Percentiles rank a stretch among this genome's conserved stretches.
These are phyloP conservation scores for Nicotiana paniculata DNA, from an alignment of 257 asterid genomes.

Conservation along the genomic window DNA sequence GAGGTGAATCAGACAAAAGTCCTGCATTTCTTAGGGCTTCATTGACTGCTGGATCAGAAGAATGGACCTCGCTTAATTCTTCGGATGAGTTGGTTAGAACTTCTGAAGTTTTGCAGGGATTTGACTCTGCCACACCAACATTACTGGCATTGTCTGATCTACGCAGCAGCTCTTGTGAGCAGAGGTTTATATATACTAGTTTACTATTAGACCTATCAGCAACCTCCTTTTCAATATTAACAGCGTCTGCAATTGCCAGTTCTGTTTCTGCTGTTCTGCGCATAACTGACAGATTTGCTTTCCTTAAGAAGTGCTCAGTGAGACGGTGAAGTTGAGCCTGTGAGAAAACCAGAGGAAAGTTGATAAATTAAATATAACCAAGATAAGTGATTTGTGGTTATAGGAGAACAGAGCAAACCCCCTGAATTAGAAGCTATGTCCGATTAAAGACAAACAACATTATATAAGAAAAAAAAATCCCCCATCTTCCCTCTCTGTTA, in stretches of 20 bases:
- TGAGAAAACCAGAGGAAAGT: neutral
- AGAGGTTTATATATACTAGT: constrained; percentile 76
- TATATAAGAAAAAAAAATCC: neutral
- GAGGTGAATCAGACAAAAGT: constrained; percentile 88
- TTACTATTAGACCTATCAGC: constrained; percentile 92
- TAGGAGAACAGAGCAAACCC: neutral
- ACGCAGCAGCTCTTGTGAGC: constrained; percentile 83
- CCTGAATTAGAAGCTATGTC: neutral
- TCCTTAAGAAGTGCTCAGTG: constrained; percentile 75
- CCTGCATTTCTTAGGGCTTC: constrained; percentile 88
- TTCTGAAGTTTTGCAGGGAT: constrained; percentile 35
- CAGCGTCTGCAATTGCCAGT: constrained; percentile 94
- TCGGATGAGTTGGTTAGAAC: constrained; percentile 24
- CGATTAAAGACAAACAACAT: neutral
- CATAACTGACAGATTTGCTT: constrained; percentile 48
- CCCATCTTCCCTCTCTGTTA: neutral
- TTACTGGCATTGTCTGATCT: constrained; percentile 41
- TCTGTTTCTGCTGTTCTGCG: constrained; percentile 80
- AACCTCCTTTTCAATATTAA: constrained; percentile 75
- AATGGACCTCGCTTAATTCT: constrained; percentile 26
- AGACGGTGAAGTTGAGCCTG: constrained; percentile 96
- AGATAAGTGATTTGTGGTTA: neutral
- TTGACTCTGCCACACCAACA: constrained; percentile 31
- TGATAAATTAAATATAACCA: neutral
- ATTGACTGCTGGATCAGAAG: constrained; percentile 42